Evolutionary conservation across 78 protist genomes (phyloP).

Genomic region (Dictyostelium intermedium): DNA sequence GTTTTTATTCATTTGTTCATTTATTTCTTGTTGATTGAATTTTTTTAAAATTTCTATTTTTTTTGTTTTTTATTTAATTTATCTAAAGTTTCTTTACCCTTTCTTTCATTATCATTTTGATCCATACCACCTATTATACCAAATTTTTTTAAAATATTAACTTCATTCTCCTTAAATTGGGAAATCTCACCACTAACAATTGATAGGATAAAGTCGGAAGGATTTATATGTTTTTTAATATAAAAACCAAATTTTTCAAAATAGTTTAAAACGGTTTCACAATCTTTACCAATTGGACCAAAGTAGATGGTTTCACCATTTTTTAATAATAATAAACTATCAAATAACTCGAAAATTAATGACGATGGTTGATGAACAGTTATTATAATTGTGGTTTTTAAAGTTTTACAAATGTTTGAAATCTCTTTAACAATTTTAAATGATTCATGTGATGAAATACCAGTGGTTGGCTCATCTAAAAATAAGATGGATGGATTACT

Average conservation of each 20-base stretch:
- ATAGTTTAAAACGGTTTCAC: neutral
- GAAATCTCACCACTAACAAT: neutral
- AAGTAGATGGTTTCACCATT: constrained; percentile 81
- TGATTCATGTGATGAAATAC: constrained; percentile 26
- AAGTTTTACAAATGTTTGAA: constrained; percentile 1
- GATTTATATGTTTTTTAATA: neutral
- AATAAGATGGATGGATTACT: constrained; percentile 30
- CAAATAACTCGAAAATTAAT: constrained; percentile 56
- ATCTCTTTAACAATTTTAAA: neutral
- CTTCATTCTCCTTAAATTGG: too few species aligned
- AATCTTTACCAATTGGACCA: constrained; percentile 41
- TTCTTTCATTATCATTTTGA: too few species aligned
- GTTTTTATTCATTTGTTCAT: too few species aligned
- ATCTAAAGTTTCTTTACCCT: neutral
- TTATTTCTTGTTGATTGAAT: neutral
- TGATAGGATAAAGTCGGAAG: constrained; percentile 61
- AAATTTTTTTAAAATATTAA: too few species aligned
- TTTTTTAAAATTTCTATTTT: neutral
- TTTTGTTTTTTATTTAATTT: too few species aligned
- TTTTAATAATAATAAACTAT: constrained; percentile 79
- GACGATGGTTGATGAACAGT: constrained; percentile 93
- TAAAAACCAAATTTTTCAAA: neutral
- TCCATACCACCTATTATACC: too few species aligned
- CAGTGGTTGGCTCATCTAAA: constrained; percentile 77
- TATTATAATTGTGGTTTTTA: constrained; percentile 1